A percentile compares a stretch with the other conserved stretches of the same genome.
Conservation (phyloP, 78 protist species). For the Chrysochromulina tobinii region DNA sequence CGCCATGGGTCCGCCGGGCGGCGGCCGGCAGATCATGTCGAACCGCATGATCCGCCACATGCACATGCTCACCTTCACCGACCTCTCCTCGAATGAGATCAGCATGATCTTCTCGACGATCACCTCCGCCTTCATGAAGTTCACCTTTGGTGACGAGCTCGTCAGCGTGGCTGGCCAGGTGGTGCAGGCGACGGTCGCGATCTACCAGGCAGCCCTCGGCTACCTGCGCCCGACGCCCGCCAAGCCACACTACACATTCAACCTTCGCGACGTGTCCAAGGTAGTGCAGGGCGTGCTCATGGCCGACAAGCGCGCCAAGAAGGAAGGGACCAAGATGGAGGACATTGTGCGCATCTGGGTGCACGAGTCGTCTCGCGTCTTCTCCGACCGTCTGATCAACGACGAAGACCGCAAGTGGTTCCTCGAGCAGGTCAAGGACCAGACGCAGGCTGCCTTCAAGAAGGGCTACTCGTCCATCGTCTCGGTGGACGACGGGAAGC, state of each 20-base stretch:
- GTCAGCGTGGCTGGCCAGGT: not conserved
- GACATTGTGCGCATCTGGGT: constrained; percentile 72
- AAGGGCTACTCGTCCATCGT: not conserved
- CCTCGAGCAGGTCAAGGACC: not conserved
- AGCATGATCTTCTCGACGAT: constrained; percentile 58
- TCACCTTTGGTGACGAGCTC: not conserved
- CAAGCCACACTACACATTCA: constrained; percentile 92
- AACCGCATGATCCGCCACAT: constrained; percentile 74
- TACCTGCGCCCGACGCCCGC: constrained; percentile 87
- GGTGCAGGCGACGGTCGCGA: constrained; percentile 48
- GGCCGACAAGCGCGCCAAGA: constrained; percentile 30
- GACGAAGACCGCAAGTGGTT: constrained; percentile 75
- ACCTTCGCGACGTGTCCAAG: constrained; percentile 87
- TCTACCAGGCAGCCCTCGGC: constrained; percentile 22
- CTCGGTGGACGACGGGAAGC: too few relatives aligned
- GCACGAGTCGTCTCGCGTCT: constrained; percentile 90
- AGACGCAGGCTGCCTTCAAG: not conserved
- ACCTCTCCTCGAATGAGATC: not conserved
- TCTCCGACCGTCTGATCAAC: constrained; percentile 85
- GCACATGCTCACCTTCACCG: constrained; percentile 45
- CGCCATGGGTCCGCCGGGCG: constrained; percentile 90
- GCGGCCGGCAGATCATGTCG: constrained; percentile 77
- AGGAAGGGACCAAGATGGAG: not conserved
- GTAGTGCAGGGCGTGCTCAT: constrained; percentile 77
- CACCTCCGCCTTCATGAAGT: constrained; percentile 14